Percentiles rank a stretch among this genome's conserved stretches.
Conservation (phyloP, 2,329 filamentous ascomycete genomes). For the Coleophoma crateriformis region DNA sequence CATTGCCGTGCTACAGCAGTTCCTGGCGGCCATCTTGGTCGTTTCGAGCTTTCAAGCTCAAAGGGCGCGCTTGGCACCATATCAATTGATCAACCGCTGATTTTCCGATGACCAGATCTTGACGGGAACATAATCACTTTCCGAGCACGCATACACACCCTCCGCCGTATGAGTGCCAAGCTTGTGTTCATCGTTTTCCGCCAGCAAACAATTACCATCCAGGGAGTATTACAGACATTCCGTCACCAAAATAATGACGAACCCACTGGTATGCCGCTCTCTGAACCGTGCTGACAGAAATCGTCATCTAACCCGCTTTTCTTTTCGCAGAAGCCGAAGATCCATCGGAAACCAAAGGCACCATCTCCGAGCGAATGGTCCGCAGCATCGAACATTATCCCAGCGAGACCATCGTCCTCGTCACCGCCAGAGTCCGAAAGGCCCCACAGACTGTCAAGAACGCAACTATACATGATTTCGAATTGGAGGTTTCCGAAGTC, state of each 20-base stretch:
- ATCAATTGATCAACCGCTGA: neutral
- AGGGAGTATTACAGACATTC: conserved; percentile 61
- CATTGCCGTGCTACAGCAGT: too few species aligned
- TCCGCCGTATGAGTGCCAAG: conserved; percentile 75
- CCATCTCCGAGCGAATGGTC: conserved; percentile 68
- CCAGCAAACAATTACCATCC: conserved; percentile 76
- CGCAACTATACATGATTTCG: conserved; percentile 69
- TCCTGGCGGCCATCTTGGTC: too few species aligned
- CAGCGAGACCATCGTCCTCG: conserved; percentile 71
- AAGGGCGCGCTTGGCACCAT: neutral
- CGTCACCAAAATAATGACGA: conserved; percentile 3
- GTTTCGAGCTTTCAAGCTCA: neutral
- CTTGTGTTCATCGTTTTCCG: conserved; percentile 83
- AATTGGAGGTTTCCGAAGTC: conserved; percentile 64
- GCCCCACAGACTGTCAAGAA: conserved; percentile 72
- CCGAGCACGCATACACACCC: conserved; percentile 69
- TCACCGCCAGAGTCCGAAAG: conserved; percentile 67
- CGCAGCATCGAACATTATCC: conserved; percentile 83
- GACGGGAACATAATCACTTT: conserved; percentile 37
- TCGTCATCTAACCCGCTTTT: too few species aligned
- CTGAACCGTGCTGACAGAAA: too few species aligned
- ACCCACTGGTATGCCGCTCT: too few species aligned
- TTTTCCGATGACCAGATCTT: conserved; percentile 9
- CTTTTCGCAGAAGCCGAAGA: conserved; percentile 11
- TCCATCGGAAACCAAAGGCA: conserved; percentile 31